These are phyloP conservation scores for Fragaria iinumae DNA, from an alignment of 306 rosid species.

Conservation along the genomic window DNA sequence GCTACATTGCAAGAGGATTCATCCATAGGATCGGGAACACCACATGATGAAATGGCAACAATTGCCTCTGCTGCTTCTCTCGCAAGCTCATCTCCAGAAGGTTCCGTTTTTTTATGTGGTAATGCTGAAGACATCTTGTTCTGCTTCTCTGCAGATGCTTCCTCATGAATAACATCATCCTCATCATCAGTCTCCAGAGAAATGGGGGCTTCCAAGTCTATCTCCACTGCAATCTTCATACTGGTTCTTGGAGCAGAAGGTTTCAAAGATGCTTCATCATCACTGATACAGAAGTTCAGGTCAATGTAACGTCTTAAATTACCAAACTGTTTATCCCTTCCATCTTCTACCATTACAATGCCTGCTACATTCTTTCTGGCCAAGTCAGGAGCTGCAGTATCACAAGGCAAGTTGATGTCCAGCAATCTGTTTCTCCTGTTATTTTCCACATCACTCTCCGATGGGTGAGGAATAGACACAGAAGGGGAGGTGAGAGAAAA, in stretches of 20 bases:
- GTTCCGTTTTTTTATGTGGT: conserved; percentile 29
- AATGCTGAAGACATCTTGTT: conserved; percentile 34
- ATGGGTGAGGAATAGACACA: conserved; percentile 33
- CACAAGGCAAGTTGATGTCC: conserved; percentile 88
- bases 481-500: conserved; percentile 40
- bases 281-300: conserved; percentile 68
- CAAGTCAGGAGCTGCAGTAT: conserved; percentile 49
- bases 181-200: conserved; percentile 46
- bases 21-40: conserved; percentile 29
- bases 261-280: conserved; percentile 63
- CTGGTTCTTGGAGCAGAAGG: conserved; percentile 32
- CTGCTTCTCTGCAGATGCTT: conserved; percentile 31
- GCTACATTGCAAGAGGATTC: conserved; percentile 33
- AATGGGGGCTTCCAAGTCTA: conserved; percentile 79
- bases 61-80: conserved; percentile 78
- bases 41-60: conserved; percentile 56
- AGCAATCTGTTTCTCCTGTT: conserved; percentile 35
- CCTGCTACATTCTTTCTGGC: conserved; percentile 37
- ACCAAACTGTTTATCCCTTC: conserved; percentile 36
- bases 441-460: conserved; percentile 42
- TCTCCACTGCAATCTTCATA: conserved; percentile 35
- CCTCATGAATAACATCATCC: conserved; percentile 36
- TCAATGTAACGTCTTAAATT: conserved; percentile 56
- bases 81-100: conserved; percentile 51
- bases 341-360: conserved; percentile 32